A percentile compares a stretch with the other conserved stretches of the same genome.
Conservation (phyloP, 257 asterid genomes). For the Echites panduratus region DNA sequence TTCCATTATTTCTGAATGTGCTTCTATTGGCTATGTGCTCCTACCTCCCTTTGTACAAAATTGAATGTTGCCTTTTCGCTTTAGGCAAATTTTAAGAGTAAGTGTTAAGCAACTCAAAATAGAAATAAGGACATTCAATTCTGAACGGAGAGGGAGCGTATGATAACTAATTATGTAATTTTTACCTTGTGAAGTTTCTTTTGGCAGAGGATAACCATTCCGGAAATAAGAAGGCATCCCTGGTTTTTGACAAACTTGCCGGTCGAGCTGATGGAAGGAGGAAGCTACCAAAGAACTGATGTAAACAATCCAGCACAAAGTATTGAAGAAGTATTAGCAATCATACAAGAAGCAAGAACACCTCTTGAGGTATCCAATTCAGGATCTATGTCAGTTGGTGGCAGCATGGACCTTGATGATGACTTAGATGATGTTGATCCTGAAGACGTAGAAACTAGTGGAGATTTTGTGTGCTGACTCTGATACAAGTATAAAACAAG, state of each 20-base stretch:
- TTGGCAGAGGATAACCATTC: conserved; percentile 37
- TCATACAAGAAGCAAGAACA: conserved; percentile 31
- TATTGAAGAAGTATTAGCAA: conserved; percentile 33
- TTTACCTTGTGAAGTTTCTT: neutral
- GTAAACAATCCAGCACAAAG: conserved; percentile 35
- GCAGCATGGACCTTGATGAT: conserved; percentile 38
- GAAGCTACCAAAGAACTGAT: conserved; percentile 29
- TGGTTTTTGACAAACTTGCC: conserved; percentile 43
- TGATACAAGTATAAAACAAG: conserved; percentile 12
- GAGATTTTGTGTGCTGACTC: conserved; percentile 27
- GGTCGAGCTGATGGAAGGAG: conserved; percentile 32
- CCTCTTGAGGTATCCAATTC: conserved; percentile 6
- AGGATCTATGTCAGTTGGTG: conserved; percentile 15
- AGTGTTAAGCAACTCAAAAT: no score
- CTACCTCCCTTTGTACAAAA: no score
- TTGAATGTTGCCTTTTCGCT: no score
- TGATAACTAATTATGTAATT: no score
- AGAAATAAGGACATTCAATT: no score
- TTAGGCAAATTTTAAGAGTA: no score
- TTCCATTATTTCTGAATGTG: no score
- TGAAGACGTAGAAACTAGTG: conserved; percentile 31
- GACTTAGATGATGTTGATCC: conserved; percentile 31
- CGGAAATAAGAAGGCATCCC: conserved; percentile 34
- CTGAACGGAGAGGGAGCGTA: no score
- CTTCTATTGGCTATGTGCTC: no score